phyloP scores from a whole-genome alignment of 2,329 filamentous ascomycete genomes.

The Diaporthe sp. region DNA sequence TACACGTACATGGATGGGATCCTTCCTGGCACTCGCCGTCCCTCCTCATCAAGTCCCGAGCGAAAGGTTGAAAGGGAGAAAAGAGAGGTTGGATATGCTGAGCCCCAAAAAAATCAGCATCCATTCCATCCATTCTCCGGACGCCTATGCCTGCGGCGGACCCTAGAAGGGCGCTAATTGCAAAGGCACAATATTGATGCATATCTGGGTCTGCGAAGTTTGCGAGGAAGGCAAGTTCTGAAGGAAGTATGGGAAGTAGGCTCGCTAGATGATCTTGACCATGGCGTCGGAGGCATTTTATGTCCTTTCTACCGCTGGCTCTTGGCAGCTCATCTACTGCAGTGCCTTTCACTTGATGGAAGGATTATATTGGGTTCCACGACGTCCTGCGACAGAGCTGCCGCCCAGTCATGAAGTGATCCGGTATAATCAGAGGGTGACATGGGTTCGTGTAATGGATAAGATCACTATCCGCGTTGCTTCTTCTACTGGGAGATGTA shows the following conservation, averaged over 20 bases:
- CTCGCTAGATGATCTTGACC: background rate
- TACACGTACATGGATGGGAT: background rate
- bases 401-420: background rate
- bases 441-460: background rate
- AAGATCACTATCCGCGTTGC: background rate
- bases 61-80: background rate
- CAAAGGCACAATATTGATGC: background rate
- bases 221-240: background rate
- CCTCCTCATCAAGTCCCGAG: background rate
- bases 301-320: background rate
- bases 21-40: background rate
- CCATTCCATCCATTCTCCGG: background rate
- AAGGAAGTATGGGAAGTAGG: background rate
- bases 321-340: background rate
- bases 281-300: background rate
- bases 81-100: slow-evolving; percentile 1
- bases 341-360: background rate
- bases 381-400: background rate
- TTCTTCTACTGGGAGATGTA: background rate
- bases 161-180: background rate
- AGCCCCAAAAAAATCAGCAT: background rate
- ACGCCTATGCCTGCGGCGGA: background rate
- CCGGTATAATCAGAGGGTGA: background rate
- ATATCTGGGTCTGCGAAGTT: background rate
- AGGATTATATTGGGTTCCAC: background rate